These are phyloP conservation scores for Lichenothelia convexa DNA, from an alignment of 495 filamentous ascomycete genomes.

Conservation along the genomic window DNA sequence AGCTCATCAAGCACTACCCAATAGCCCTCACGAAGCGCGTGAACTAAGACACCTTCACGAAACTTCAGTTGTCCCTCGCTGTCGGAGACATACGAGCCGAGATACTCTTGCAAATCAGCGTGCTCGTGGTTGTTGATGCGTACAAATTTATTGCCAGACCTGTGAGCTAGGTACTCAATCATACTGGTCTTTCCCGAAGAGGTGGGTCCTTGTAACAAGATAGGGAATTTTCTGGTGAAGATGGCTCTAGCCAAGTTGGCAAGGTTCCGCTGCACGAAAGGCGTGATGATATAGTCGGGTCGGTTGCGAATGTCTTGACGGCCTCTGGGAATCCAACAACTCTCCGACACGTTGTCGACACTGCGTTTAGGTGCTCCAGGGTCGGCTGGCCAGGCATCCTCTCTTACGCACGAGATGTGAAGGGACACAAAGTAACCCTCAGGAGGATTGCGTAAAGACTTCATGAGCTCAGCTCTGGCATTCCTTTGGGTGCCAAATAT, in stretches of 20 bases:
- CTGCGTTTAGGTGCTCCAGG: too few relatives aligned
- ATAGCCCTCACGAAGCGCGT: conserved; percentile 77
- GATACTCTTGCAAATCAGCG: conserved; percentile 93
- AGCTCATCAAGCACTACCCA: conserved; percentile 98
- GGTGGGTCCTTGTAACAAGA: conserved; percentile 93
- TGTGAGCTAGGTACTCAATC: conserved; percentile 93
- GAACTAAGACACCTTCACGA: conserved; percentile 86
- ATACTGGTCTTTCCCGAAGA: conserved; percentile 97
- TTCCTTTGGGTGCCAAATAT: conserved; percentile 52
- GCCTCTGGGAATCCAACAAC: conserved; percentile 80
- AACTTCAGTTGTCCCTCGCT: conserved; percentile 69
- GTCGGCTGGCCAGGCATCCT: too few relatives aligned
- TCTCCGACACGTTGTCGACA: too few relatives aligned
- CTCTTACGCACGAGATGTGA: too few relatives aligned
- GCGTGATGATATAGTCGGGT: conserved; percentile 86
- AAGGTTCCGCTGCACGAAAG: conserved; percentile 84
- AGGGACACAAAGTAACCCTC: conserved; percentile 84
- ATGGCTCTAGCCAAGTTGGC: conserved; percentile 84
- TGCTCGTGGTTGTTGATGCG: conserved; percentile 99
- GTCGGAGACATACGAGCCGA: conserved; percentile 82
- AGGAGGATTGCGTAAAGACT: conserved; percentile 52
- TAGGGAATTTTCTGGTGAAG: conserved; percentile 78
- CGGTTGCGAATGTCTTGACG: conserved; percentile 44
- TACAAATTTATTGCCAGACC: conserved; percentile 90
- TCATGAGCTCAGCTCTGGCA: conserved; percentile 46